phyloP scores from a whole-genome alignment of 2,329 filamentous ascomycete genomes.

The Hirsutella minnesotensis region DNA sequence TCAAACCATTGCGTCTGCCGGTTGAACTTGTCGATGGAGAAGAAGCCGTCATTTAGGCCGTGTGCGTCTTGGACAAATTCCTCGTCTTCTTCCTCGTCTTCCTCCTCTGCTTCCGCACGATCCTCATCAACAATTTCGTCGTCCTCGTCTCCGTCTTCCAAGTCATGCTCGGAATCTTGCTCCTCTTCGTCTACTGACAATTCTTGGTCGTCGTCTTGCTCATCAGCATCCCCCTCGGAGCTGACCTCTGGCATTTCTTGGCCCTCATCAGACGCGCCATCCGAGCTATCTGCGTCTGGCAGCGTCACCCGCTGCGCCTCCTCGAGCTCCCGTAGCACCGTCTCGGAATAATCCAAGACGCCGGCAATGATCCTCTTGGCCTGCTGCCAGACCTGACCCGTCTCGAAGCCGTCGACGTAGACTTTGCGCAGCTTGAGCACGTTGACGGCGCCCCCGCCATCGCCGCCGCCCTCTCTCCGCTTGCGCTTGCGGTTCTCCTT shows the following conservation, averaged over 20 bases:
- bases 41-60: conserved; percentile 93
- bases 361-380: conserved; percentile 65
- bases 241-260: conserved; percentile 22
- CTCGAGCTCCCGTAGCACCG: conserved; percentile 36
- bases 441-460: conserved; percentile 29
- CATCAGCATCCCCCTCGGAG: conserved; percentile 13
- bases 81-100: conserved; percentile 29
- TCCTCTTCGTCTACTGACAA: conserved; percentile 17
- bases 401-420: conserved; percentile 77
- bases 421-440: conserved; percentile 70
- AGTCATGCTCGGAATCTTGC: conserved; percentile 15
- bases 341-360: conserved; percentile 35
- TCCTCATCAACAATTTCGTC: conserved; percentile 19
- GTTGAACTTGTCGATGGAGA: conserved; percentile 96
- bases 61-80: conserved; percentile 51
- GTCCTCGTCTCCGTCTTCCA: conserved; percentile 11
- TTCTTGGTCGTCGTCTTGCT: conserved; percentile 18
- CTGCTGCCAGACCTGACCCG: conserved; percentile 90
- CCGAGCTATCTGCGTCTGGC: conserved; percentile 5
- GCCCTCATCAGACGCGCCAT: conserved; percentile 14
- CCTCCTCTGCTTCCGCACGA: conserved; percentile 21
- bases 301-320: conserved; percentile 32
- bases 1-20: conserved; percentile 84
- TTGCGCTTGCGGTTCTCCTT: conserved; percentile 71
- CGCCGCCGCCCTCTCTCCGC: conserved; percentile 40